These are phyloP conservation scores for Mariannaea elegans DNA, from an alignment of 2,329 filamentous ascomycete genomes.

Conservation along the genomic window DNA sequence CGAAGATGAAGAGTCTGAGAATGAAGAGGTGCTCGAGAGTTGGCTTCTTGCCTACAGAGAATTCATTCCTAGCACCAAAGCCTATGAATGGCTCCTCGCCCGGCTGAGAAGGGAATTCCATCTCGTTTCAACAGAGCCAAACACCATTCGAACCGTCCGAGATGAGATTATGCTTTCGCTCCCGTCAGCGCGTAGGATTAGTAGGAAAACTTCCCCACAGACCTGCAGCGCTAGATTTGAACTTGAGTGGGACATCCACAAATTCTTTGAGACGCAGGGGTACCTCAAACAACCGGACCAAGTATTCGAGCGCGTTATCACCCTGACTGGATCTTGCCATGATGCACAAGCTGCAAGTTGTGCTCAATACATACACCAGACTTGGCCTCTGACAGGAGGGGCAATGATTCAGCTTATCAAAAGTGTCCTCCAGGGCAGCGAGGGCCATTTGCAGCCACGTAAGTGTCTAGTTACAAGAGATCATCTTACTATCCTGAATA, in stretches of 20 bases:
- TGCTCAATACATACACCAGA: conserved; percentile 8
- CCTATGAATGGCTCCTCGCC: conserved; percentile 10
- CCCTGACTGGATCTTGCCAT: conserved; percentile 1
- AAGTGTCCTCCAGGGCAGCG: not conserved
- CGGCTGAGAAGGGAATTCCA: conserved; percentile 1
- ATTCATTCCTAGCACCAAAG: not conserved
- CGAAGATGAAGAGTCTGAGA: not conserved
- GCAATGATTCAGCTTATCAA: not conserved
- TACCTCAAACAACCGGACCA: not conserved
- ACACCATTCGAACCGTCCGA: not conserved
- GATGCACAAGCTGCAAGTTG: conserved; percentile 15
- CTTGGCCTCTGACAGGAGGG: conserved; percentile 9
- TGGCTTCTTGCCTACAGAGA: not conserved
- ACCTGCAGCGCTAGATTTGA: not conserved
- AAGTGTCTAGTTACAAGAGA: not conserved
- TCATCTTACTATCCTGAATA: not conserved
- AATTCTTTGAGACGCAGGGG: conserved; percentile 2
- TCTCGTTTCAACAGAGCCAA: conserved; percentile 4
- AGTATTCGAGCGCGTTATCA: not conserved
- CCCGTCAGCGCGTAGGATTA: not conserved
- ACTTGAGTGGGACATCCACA: conserved; percentile 1
- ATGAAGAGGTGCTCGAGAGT: not conserved
- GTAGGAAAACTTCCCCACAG: not conserved
- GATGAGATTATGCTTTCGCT: not conserved
- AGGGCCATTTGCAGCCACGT: not conserved